Conservation (phyloP, 2,329 filamentous ascomycete genomes). For the Exophiala mesophila region DNA sequence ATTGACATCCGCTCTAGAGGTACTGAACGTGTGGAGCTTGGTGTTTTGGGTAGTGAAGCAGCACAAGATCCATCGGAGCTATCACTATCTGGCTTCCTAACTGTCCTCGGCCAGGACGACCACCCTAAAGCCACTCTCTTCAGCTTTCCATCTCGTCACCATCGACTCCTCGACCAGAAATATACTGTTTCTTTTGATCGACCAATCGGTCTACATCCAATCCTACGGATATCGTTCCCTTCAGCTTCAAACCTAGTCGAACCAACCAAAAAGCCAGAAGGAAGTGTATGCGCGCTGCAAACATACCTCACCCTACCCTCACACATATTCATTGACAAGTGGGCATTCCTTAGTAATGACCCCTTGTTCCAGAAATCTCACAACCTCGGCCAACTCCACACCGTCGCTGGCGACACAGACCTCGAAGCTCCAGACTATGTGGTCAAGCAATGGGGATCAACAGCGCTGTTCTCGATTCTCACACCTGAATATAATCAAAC, state of each 20-base stretch:
- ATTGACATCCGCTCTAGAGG: slow-evolving; percentile 30
- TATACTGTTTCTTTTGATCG: slow-evolving; percentile 62
- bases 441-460: slow-evolving; percentile 71
- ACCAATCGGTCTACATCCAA: slow-evolving; percentile 80
- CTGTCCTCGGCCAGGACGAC: slow-evolving; percentile 69
- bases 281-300: slow-evolving; percentile 65
- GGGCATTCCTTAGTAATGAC: slow-evolving; percentile 61
- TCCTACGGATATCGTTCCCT: slow-evolving; percentile 63
- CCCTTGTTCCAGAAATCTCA: slow-evolving; percentile 73
- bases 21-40: slow-evolving; percentile 60
- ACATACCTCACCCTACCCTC: slow-evolving; percentile 79
- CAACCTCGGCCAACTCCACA: slow-evolving; percentile 64
- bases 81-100: slow-evolving; percentile 71
- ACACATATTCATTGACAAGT: slow-evolving; percentile 76
- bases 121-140: slow-evolving; percentile 72
- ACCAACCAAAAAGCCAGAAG: slow-evolving; percentile 35
- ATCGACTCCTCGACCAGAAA: slow-evolving; percentile 46
- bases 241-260: slow-evolving; percentile 46
- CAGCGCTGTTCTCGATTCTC: slow-evolving; percentile 68
- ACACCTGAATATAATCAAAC: slow-evolving; percentile 39
- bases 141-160: slow-evolving; percentile 76
- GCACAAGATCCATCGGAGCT: slow-evolving; percentile 63
- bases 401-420: slow-evolving; percentile 72
- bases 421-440: slow-evolving; percentile 87
- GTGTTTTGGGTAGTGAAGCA: slow-evolving; percentile 64